Evolutionary conservation across 768 basidiomycete genomes (phyloP), one percentile per base, ranked within the genome.

Genomic region (Tulasnella sp.): DNA sequence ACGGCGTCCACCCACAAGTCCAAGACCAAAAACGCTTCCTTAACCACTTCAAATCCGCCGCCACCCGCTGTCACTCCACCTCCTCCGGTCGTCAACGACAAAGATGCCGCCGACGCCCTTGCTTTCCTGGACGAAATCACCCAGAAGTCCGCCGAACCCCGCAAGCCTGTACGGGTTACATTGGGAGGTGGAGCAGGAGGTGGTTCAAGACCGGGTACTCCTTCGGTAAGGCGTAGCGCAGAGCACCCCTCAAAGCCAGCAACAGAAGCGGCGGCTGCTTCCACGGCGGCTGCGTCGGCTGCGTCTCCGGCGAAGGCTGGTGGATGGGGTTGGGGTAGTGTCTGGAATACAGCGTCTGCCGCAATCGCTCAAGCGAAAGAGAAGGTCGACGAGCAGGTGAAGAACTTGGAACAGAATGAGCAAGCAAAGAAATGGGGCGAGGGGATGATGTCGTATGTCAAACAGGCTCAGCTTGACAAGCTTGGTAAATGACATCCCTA

Each of bases 51-150:
- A 59, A 59, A 59, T 59, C 52, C 52, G 32, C 72, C 75, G 47
- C 73, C 80, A 9, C 77, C 76, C 63, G 65, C 59, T 26, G 47
- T 47, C 17, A 34, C 72, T 16, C 19, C 72, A 36, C 52, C 52
- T 3, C 52, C 52, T 17, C 52, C 52, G 12, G 52, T 59, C 52
- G 65, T 77, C 62, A 83, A 82, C 42, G 86, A 86, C 74, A 88
- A 87, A 37, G 90, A 95, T 76, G 86, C 86, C 72, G 88, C 89
- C 2, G 91, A 93, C 74, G 94, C 92, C 32, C 87, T 95, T 34
- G 94, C 94, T 17, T 96, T 95, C 83, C 87, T 97, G 47, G 92
- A 97, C 79, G 93, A 97, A 81, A 93, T 96, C 75, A 94, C 92
- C 0, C 92, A 92, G 86, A 95, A 94, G 81, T 90, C 89, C 80